Evolutionary conservation across 1,284 basidiomycete species (phyloP), one percentile per base, ranked within the genome.

Genomic region (Pseudozyma pruni): DNA sequence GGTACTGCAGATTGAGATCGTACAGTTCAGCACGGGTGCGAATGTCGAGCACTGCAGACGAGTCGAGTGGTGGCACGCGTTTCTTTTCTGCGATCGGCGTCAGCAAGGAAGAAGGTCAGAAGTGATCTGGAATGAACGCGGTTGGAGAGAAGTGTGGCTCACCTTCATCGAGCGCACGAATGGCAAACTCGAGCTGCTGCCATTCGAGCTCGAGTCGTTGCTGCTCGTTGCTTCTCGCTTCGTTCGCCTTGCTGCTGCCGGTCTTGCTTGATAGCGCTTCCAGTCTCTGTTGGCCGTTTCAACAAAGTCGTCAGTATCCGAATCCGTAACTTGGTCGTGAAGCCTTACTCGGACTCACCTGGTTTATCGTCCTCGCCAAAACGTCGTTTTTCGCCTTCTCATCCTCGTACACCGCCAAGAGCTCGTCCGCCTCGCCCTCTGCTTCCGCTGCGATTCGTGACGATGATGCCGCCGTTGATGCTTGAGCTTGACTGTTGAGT

Each of bases 171-270:
- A 70, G 55, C n/a, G 47, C 38, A 3, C 34, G 48, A 0, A 71
- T 59, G 2, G 61, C 57, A 42, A 46, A 71, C 17, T 64, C 61
- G 8, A 71, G 45, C 37, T 70, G 67, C 37, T 70, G 68, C 68
- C 68, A 61, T 31, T 64, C 61, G 29, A 63, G 46, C 33, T 70
- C 59, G 9, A 56, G 40, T 17, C 33, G 31, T 20, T 31, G 45
- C 29, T 49, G 44, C 3, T 56, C 45, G 22, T 53, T 42, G 10
- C 31, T 34, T 6, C 19, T 14, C 17, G 23, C 25, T 2, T 38
- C 46, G 2, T 45, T 16, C 8, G 43, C 13, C 27, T 44, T 43
- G 41, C 54, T 48, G 6, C 6, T 35, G n/a, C 37, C 25, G 13
- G 8, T 35, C 7, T 16, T 35, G 10, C 14, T 50, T 13, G 62